phyloP scores from a whole-genome alignment of 1,139 yeast genomes.

The Arxiozyma bovina region DNA sequence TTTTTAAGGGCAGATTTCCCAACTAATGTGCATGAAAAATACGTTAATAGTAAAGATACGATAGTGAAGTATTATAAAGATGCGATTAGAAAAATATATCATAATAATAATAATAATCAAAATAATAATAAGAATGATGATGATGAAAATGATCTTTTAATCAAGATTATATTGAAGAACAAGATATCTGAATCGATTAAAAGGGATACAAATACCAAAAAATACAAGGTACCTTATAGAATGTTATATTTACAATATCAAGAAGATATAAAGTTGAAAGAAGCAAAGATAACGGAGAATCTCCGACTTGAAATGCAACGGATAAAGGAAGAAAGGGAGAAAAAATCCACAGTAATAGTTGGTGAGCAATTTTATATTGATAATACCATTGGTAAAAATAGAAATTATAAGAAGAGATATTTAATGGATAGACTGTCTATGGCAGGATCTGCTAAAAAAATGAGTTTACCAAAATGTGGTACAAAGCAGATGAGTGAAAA shows the following conservation, averaged over 20 bases:
- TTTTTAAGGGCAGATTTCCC: slow-evolving; percentile 45
- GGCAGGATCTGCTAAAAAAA: background rate
- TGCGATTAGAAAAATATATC: background rate
- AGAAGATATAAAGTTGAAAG: slow-evolving; percentile 39
- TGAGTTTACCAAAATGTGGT: background rate
- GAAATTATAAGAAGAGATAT: background rate
- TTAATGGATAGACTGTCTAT: background rate
- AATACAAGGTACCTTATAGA: slow-evolving; percentile 33
- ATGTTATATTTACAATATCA: slow-evolving; percentile 38
- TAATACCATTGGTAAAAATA: slow-evolving; percentile 10
- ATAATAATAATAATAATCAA: slow-evolving; percentile 8
- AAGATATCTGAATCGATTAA: slow-evolving; percentile 6
- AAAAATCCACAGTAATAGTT: slow-evolving; percentile 37
- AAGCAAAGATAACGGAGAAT: slow-evolving; percentile 44
- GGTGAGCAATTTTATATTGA: slow-evolving; percentile 20
- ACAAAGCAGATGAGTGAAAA: background rate
- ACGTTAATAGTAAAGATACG: slow-evolving; percentile 14
- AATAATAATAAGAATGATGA: slow-evolving; percentile 9
- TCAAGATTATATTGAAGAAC: slow-evolving; percentile 10
- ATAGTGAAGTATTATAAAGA: slow-evolving; percentile 17
- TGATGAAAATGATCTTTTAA: slow-evolving; percentile 1
- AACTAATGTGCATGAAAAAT: slow-evolving; percentile 26
- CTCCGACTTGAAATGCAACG: slow-evolving; percentile 39
- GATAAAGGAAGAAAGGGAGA: slow-evolving; percentile 38
- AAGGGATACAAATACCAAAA: slow-evolving; percentile 17